phyloP scores from a whole-genome alignment of 2,329 filamentous ascomycete species.

The Exserohilum turcica region DNA sequence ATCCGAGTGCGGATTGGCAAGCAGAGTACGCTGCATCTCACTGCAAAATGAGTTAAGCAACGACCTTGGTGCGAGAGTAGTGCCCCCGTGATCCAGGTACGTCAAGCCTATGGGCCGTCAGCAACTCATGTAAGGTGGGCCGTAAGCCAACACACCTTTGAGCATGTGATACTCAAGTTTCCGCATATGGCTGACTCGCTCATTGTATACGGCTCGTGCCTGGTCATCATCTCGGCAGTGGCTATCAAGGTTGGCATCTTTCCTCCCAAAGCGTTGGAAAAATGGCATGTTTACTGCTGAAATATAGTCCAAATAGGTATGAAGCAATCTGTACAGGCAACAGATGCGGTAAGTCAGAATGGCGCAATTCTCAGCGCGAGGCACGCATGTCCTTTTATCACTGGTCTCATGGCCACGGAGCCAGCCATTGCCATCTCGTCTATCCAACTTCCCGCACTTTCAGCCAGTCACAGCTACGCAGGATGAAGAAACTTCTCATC shows the following conservation, averaged over 20 bases:
- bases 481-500: background rate
- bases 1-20: constrained; percentile 71
- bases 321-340: background rate
- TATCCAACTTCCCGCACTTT: background rate
- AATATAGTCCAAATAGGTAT: background rate
- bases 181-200: constrained; percentile 17
- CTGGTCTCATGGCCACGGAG: background rate
- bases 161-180: constrained; percentile 36
- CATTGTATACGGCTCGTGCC: constrained; percentile 19
- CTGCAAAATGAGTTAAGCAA: constrained; percentile 61
- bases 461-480: background rate
- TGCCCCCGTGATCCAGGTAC: constrained; percentile 60
- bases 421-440: background rate
- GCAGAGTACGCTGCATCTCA: constrained; percentile 63
- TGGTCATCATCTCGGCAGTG: background rate
- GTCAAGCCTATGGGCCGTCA: constrained; percentile 15
- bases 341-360: background rate
- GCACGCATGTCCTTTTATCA: constrained; percentile 2
- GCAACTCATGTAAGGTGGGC: background rate
- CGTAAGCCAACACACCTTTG: constrained; percentile 17
- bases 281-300: background rate
- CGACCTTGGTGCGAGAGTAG: constrained; percentile 56
- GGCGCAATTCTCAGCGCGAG: background rate
- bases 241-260: background rate
- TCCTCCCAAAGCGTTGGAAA: background rate